Conservation (phyloP, 2,329 filamentous ascomycete genomes). For the Trichoderma cornu-damae region DNA sequence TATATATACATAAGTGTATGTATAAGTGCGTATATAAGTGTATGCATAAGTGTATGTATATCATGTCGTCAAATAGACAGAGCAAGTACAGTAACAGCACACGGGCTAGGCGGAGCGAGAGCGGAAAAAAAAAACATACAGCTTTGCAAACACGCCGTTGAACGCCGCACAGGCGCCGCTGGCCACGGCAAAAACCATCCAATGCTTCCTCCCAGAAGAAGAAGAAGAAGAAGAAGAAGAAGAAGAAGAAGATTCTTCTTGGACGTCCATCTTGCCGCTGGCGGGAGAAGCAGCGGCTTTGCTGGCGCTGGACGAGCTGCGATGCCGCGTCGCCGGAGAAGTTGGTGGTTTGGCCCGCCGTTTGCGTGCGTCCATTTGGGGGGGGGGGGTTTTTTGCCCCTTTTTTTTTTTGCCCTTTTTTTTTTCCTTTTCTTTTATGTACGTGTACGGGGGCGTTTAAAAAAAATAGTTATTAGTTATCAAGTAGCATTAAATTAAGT, state of each 20-base stretch:
- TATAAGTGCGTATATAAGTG: no score
- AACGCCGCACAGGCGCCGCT: constrained; percentile 74
- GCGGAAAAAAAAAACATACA: constrained; percentile 52
- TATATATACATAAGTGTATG: no score
- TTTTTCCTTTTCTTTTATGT: no score
- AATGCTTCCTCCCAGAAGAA: constrained; percentile 28
- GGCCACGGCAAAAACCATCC: constrained; percentile 65
- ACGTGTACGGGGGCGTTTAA: no score
- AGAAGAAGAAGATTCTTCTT: neutral
- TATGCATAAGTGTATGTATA: neutral
- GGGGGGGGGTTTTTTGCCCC: neutral
- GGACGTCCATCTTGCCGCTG: neutral
- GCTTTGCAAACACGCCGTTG: constrained; percentile 78
- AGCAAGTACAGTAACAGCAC: no score
- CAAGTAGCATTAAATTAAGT: no score
- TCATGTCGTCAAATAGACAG: neutral
- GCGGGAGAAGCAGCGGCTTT: neutral
- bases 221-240: no score
- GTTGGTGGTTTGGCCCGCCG: constrained; percentile 12
- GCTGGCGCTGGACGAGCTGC: neutral
- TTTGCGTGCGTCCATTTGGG: constrained; percentile 12
- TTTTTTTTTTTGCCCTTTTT: neutral
- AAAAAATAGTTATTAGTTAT: no score
- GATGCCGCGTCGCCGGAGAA: constrained; percentile 6
- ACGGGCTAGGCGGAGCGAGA: no score